Evolutionary conservation across 805 yeast species (phyloP).

Genomic region (Suhomyces sp.): DNA sequence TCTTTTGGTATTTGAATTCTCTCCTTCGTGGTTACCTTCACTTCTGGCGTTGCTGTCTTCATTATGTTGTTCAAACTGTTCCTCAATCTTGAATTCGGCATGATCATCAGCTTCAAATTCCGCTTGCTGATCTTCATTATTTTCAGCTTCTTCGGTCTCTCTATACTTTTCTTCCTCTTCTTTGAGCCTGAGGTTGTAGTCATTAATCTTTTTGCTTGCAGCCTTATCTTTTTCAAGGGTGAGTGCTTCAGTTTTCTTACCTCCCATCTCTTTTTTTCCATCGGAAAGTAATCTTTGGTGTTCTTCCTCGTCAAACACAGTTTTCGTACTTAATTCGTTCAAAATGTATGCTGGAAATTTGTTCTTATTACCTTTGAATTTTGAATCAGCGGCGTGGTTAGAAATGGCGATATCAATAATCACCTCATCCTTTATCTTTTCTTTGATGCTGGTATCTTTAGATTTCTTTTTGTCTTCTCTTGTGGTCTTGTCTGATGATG

Average conservation of each 20-base stretch:
- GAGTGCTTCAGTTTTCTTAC: constrained; percentile 8
- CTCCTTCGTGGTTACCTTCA: constrained; percentile 3
- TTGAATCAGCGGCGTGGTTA: constrained; percentile 28
- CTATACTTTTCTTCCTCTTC: constrained; percentile 8
- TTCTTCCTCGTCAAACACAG: constrained; percentile 29
- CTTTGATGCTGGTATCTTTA: neutral
- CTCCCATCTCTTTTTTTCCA: constrained; percentile 8
- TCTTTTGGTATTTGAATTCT: no score
- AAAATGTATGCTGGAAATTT: constrained; percentile 30
- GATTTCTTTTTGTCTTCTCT: neutral
- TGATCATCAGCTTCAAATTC: constrained; percentile 1
- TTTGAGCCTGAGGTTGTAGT: constrained; percentile 8
- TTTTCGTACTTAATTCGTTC: constrained; percentile 25
- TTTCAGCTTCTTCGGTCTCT: constrained; percentile 7
- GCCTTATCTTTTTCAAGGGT: constrained; percentile 16
- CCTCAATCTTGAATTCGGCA: constrained; percentile 11
- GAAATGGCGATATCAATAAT: constrained; percentile 43
- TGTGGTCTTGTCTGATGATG: neutral
- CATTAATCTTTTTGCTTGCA: constrained; percentile 14
- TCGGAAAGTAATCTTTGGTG: constrained; percentile 13
- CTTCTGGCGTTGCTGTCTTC: constrained; percentile 2
- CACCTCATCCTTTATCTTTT: constrained; percentile 20
- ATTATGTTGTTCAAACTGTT: constrained; percentile 2
- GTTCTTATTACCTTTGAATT: constrained; percentile 38
- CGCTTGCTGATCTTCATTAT: constrained; percentile 6